phyloP scores from a whole-genome alignment of 768 basidiomycete species.

The Collybia nuda region DNA sequence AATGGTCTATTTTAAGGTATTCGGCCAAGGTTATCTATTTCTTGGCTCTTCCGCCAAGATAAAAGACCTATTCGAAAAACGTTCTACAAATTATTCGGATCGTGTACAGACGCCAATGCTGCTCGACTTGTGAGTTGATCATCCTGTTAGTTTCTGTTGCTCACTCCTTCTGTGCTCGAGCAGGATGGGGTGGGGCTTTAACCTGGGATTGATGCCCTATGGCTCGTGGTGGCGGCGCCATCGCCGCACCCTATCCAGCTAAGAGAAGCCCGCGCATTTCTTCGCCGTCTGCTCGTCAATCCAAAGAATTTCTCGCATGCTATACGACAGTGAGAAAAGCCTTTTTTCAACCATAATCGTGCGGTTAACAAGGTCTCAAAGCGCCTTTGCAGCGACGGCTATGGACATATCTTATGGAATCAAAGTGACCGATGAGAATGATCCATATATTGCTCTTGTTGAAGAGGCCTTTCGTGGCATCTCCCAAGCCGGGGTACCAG shows the following conservation, averaged over 20 bases:
- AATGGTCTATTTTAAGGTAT: slow-evolving; percentile 6
- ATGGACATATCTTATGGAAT: slow-evolving; percentile 15
- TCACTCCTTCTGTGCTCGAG: too few species aligned
- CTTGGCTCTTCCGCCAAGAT: slow-evolving; percentile 30
- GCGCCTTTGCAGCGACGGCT: slow-evolving; percentile 8
- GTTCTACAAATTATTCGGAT: slow-evolving; percentile 42
- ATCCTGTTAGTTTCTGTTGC: too few species aligned
- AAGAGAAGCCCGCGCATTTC: too few species aligned
- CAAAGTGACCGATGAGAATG: slow-evolving; percentile 18
- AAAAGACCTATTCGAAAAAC: slow-evolving; percentile 43
- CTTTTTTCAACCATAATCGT: neutral
- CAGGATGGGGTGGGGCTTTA: too few species aligned
- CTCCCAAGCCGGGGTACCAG: slow-evolving; percentile 14
- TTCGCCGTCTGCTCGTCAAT: too few species aligned
- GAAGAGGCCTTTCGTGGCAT: slow-evolving; percentile 21
- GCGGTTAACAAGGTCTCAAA: neutral
- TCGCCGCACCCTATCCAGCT: neutral
- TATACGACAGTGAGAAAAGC: slow-evolving; percentile 21
- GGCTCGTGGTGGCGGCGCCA: too few species aligned
- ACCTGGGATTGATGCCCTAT: too few species aligned
- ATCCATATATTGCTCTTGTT: slow-evolving; percentile 21
- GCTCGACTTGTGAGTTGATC: slow-evolving; percentile 8
- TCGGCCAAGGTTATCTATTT: slow-evolving; percentile 19
- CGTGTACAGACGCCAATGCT: slow-evolving; percentile 17
- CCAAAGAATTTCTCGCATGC: too few species aligned